A percentile compares a stretch with the other conserved stretches of the same genome.
Conservation (phyloP, 2,329 filamentous ascomycete species). For the Davidsoniella neocaledoniae region DNA sequence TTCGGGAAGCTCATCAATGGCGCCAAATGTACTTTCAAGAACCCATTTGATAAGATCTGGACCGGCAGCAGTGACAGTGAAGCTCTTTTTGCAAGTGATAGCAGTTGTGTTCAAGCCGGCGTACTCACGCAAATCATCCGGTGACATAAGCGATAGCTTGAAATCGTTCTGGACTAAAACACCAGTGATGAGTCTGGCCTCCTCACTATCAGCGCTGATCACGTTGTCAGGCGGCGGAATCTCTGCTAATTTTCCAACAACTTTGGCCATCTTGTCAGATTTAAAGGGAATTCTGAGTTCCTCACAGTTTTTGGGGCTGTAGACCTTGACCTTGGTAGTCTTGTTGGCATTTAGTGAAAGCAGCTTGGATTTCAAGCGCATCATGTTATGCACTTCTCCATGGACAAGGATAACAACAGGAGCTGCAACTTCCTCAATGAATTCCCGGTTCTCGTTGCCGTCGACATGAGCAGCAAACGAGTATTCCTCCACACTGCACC, state of each 20-base stretch:
- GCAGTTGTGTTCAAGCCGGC: conserved; percentile 93
- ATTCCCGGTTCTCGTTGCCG: conserved; percentile 86
- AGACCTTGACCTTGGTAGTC: conserved; percentile 72
- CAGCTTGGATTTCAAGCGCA: conserved; percentile 84
- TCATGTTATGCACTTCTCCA: conserved; percentile 96
- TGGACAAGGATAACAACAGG: conserved; percentile 89
- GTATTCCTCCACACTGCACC: conserved; percentile 86
- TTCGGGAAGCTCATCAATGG: conserved; percentile 53
- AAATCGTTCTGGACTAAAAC: conserved; percentile 97
- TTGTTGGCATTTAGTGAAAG: conserved; percentile 81
- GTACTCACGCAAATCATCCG: conserved; percentile 88
- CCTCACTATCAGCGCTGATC: conserved; percentile 17
- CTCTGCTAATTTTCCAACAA: conserved; percentile 82
- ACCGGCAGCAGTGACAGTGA: conserved; percentile 75
- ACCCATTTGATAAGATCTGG: conserved; percentile 88
- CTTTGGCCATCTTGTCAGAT: conserved; percentile 86
- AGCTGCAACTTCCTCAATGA: conserved; percentile 85
- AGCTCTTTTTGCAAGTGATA: conserved; percentile 78
- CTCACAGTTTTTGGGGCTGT: conserved; percentile 85
- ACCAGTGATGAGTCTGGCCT: conserved; percentile 51
- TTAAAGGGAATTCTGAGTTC: conserved; percentile 91
- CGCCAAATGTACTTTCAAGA: conserved; percentile 83
- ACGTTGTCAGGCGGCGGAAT: conserved; percentile 47
- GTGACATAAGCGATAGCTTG: conserved; percentile 91
- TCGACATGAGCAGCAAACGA: conserved; percentile 96